A percentile compares a stretch with the other conserved stretches of the same genome.
phyloP scores from a whole-genome alignment of 2,329 filamentous ascomycete species.

The Monilinia vaccinii-corymbosi region DNA sequence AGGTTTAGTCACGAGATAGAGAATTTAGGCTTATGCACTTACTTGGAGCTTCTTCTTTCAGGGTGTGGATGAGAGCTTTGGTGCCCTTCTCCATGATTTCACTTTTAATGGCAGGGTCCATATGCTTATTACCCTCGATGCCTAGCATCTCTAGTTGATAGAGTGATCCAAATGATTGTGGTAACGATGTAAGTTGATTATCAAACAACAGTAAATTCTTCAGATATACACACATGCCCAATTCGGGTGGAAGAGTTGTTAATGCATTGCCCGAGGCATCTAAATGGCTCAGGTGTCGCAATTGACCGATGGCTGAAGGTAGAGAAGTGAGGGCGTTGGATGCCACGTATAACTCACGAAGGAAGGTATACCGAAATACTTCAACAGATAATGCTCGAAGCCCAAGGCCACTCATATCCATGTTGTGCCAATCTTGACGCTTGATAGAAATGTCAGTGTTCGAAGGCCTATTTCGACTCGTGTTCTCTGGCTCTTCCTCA shows the following conservation, averaged over 20 bases:
- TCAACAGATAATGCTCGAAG: conserved; percentile 70
- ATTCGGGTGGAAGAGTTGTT: conserved; percentile 71
- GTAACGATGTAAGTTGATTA: conserved; percentile 75
- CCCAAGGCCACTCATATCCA: conserved; percentile 95
- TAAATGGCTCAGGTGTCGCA: conserved; percentile 72
- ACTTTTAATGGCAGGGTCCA: conserved; percentile 67
- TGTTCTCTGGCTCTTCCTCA: conserved; percentile 44
- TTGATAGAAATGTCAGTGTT: conserved; percentile 58
- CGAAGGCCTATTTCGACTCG: conserved; percentile 45
- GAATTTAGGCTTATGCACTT: conserved; percentile 33
- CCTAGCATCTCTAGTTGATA: conserved; percentile 84
- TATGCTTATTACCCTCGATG: conserved; percentile 83
- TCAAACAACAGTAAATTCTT: conserved; percentile 82
- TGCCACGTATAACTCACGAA: conserved; percentile 86
- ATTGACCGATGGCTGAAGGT: conserved; percentile 71
- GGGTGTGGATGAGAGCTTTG: conserved; percentile 68
- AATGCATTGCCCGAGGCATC: conserved; percentile 88
- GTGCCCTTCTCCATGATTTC: conserved; percentile 84
- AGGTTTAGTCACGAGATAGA: conserved; percentile 9
- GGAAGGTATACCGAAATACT: conserved; percentile 80
- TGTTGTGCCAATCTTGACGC: conserved; percentile 79
- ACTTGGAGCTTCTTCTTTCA: conserved; percentile 82
- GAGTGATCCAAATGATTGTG: conserved; percentile 79
- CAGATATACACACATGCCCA: conserved; percentile 94
- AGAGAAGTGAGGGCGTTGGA: conserved; percentile 80